Conservation (phyloP, 768 basidiomycete species). For the Calvatia gigantea region DNA sequence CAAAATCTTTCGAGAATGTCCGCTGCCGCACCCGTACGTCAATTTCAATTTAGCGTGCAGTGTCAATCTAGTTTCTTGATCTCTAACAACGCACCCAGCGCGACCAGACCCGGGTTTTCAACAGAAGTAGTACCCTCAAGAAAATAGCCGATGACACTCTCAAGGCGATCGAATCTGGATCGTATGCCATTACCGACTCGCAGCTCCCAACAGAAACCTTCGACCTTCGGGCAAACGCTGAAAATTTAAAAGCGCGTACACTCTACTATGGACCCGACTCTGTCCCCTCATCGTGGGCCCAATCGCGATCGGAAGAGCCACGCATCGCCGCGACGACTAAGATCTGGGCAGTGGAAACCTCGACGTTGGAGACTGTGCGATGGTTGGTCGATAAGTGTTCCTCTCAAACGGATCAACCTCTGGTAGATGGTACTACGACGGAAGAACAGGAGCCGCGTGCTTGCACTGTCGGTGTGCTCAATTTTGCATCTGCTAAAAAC, state of each 20-base stretch:
- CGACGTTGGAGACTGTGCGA: constrained; percentile 48
- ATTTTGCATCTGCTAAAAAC: constrained; percentile 67
- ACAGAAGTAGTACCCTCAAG: too few relatives aligned
- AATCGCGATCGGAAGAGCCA: background rate
- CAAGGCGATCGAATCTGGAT: constrained; percentile 42
- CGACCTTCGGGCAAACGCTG: constrained; percentile 23
- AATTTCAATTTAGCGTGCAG: too few relatives aligned
- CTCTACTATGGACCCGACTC: constrained; percentile 48
- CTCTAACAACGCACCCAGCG: too few relatives aligned
- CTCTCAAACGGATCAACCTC: background rate
- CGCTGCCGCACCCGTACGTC: too few relatives aligned
- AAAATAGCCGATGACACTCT: constrained; percentile 51
- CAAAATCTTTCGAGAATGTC: too few relatives aligned
- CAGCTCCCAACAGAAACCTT: constrained; percentile 10
- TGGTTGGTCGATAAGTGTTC: constrained; percentile 17
- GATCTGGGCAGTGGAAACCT: constrained; percentile 42
- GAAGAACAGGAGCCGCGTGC: background rate
- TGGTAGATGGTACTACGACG: background rate
- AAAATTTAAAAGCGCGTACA: constrained; percentile 35
- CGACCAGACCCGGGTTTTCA: too few relatives aligned
- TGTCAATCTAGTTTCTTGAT: too few relatives aligned
- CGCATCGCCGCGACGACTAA: constrained; percentile 9
- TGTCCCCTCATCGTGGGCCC: constrained; percentile 41
- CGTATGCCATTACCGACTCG: constrained; percentile 22
- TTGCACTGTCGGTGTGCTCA: constrained; percentile 53